Evolutionary conservation across 2,329 filamentous ascomycete genomes (phyloP), one percentile per base, ranked within the genome.

Genomic region (Tolypocladium amazonense): DNA sequence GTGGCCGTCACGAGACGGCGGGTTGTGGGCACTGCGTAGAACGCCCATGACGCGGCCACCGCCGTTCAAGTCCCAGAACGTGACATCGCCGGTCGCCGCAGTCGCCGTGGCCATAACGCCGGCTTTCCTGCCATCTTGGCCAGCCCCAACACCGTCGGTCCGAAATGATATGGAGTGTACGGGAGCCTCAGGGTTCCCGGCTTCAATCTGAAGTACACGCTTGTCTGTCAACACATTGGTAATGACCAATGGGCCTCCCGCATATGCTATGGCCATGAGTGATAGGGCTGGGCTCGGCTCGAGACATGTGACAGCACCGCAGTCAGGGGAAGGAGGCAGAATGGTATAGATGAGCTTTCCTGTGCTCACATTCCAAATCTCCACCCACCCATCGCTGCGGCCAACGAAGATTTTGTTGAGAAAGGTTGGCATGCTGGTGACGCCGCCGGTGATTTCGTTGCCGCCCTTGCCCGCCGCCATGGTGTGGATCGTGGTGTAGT

Each of bases 301-400:
- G 57, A 99, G 78, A 50, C 91, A 91, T 7, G 90, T 95, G n/a
- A 97, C 89, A 18, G 88, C 81, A 55, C 92, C 93, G 65, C 84
- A 88, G 58, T 86, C 81, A 2, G 87, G 79, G 11, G 83, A 82
- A 0, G 89, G 87, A 0, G 94, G 89, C 18, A 94, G 77, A 57
- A 99, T 87, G 2, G 92, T 95, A 73, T 97, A 95, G 35, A 99
- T 85, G 58, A 97, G 80, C 72, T 95, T 96, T 56, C 84, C 92
- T 4, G 90, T 96, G 70, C 89, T 95, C 62, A 99, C 79, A 70
- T 99, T 99, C 93, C 94, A 99, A 57, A 99, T 96, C 70, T 99
- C 94, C 11, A 97, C 87, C 72, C 87, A 88, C 8, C 94, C 94
- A 71, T 99, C 92, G 63, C 83, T 84, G 67, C 91, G 87, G 12